Conservation (phyloP, 2,329 filamentous ascomycete species). For the Colletotrichum sp. region DNA sequence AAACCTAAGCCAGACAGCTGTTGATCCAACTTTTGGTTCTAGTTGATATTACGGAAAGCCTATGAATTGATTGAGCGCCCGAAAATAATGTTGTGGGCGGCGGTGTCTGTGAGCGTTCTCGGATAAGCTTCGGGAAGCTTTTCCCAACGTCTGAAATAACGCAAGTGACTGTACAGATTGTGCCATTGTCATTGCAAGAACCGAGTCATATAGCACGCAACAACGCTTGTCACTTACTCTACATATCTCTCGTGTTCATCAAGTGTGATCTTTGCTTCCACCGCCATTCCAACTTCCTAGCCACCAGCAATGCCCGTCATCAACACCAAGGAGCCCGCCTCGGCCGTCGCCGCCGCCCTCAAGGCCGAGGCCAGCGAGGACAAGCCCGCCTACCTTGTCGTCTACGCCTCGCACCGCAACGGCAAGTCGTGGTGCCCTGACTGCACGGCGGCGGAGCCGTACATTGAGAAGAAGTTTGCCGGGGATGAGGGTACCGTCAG, state of each 20-base stretch:
- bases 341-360: conserved; percentile 12
- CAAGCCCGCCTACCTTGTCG: conserved; percentile 17
- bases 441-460: conserved; percentile 18
- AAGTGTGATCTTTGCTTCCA: neutral
- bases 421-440: conserved; percentile 17
- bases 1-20: neutral
- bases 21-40: neutral
- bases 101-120: neutral
- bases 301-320: conserved; percentile 9
- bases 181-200: neutral
- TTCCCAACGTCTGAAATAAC: conserved; percentile 6
- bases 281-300: neutral
- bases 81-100: neutral
- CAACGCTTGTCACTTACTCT: neutral
- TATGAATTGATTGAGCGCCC: neutral
- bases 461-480: conserved; percentile 18
- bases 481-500: conserved; percentile 6
- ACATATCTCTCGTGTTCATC: neutral
- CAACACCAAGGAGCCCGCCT: conserved; percentile 7
- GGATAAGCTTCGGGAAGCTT: conserved; percentile 14
- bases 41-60: neutral
- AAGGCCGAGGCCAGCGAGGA: conserved; percentile 11
- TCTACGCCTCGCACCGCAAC: conserved; percentile 17
- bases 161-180: conserved; percentile 3
- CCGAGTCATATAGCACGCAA: conserved; percentile 1